Conservation (phyloP, 2,329 filamentous ascomycete species). For the Microdochium trichocladiopsis region DNA sequence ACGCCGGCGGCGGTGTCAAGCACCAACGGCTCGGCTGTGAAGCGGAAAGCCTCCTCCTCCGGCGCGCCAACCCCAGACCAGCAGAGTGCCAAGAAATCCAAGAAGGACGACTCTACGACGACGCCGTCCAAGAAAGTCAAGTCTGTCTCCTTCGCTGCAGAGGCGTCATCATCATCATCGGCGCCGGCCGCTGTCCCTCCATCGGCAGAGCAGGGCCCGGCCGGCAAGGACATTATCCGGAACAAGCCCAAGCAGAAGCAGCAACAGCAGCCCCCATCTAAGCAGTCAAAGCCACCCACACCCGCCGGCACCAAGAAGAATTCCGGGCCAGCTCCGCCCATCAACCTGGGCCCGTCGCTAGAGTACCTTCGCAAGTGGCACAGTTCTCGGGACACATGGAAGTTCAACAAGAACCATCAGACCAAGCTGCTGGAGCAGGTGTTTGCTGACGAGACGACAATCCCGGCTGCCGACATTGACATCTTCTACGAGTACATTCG, state of each 20-base stretch:
- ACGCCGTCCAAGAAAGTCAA: constrained; percentile 40
- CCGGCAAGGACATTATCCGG: constrained; percentile 11
- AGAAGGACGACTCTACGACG: constrained; percentile 18
- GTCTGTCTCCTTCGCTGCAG: constrained; percentile 32
- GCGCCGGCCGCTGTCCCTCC: constrained; percentile 4
- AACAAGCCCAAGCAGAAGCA: constrained; percentile 25
- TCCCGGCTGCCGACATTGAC: constrained; percentile 63
- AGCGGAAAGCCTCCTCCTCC: constrained; percentile 21
- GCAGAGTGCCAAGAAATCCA: constrained; percentile 18
- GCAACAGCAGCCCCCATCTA: constrained; percentile 17
- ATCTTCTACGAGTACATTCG: constrained; percentile 71
- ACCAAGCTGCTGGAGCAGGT: constrained; percentile 77
- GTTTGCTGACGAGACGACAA: constrained; percentile 60
- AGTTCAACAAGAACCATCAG: constrained; percentile 94
- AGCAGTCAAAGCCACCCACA: constrained; percentile 23
- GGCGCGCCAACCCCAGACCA: constrained; percentile 18
- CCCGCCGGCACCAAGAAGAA: constrained; percentile 13
- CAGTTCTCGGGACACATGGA: constrained; percentile 67
- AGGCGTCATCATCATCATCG: constrained; percentile 11
- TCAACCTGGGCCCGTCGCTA: constrained; percentile 57
- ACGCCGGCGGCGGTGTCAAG: background rate
- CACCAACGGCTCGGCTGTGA: constrained; percentile 9
- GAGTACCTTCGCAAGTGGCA: constrained; percentile 74
- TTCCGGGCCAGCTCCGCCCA: constrained; percentile 3
- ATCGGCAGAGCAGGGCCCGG: background rate